Evolutionary conservation across 2,329 filamentous ascomycete genomes (phyloP), one percentile per base, ranked within the genome.

Genomic region (Aspergillus sp.): DNA sequence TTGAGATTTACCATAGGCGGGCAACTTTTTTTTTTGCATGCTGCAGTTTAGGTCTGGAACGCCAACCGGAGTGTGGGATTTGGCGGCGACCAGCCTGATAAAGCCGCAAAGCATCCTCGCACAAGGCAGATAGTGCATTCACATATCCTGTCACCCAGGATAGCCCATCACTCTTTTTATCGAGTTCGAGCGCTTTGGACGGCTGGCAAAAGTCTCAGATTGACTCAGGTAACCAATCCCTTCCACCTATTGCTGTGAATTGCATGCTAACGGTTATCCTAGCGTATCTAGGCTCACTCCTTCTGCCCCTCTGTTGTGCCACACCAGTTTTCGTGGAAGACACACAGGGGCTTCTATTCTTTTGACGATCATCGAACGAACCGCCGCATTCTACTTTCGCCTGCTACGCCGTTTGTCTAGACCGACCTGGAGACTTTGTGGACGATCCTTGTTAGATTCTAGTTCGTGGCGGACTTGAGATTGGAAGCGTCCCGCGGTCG

Each of bases 11-110:
- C 49, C 18, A 56, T 49, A 57, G 47, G 68, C 67, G 68, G 69
- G 60, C 64, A 69, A 72, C 69, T 73, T 74, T 74, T 75, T 75
- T 72, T 73, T 74, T 69, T 58, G 36, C 64, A 64, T 61, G 64
- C 64, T 73, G 69, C 72, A 59, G 43, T 44, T 43, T 24, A 70
- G 69, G 71, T 61, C 49, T 39, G 36, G 20, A 36, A 34, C 18
- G 62, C 26, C 60, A 48, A 32, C 70, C 67, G 67, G 62, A 73
- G 39, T 61, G 59, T 71, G 70, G 65, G 66, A 74, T 73, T 62
- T 58, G 63, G 65, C 60, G 62, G 65, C 63, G 58, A 63, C 59
- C 52, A 47, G 58, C 44, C 60, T 58, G 64, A 66, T 65, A 61
- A 62, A 64, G 59, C 48, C 43, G 57, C 57, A 50, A 59, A 59